These are phyloP conservation scores for Acanthochlamys bracteata DNA, from an alignment of 106 monocot species.

Conservation along the genomic window DNA sequence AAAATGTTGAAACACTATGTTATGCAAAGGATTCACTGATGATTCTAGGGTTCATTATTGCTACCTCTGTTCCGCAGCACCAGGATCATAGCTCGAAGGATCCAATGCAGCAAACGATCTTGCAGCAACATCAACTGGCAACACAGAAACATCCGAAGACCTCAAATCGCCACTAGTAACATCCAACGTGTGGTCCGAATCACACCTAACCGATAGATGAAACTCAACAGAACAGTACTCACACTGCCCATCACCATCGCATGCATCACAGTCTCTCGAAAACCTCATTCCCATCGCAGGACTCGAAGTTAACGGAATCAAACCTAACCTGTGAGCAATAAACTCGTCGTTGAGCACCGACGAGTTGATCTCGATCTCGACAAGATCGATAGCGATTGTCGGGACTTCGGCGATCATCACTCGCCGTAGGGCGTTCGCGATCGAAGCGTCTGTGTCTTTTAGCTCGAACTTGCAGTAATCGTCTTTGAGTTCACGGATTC, in stretches of 20 bases:
- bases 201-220: slow-evolving; percentile 71
- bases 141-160: slow-evolving; percentile 37
- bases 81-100: slow-evolving; percentile 17
- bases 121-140: slow-evolving; percentile 58
- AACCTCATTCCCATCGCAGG: slow-evolving; percentile 90
- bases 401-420: slow-evolving; percentile 93
- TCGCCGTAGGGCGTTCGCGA: slow-evolving; percentile 93
- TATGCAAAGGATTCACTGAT: too few species aligned
- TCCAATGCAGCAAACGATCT: slow-evolving; percentile 12
- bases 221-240: slow-evolving; percentile 92
- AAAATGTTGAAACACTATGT: too few species aligned
- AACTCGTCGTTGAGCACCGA: slow-evolving; percentile 97
- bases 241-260: slow-evolving; percentile 93
- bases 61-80: slow-evolving; percentile 28
- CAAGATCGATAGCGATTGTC: slow-evolving; percentile 91
- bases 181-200: slow-evolving; percentile 83
- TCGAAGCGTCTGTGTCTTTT: slow-evolving; percentile 75
- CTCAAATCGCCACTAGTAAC: slow-evolving; percentile 77
- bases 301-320: slow-evolving; percentile 66
- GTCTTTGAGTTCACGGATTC: slow-evolving; percentile 75
- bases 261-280: slow-evolving; percentile 88
- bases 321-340: slow-evolving; percentile 89
- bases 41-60: neutral
- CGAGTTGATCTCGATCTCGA: slow-evolving; percentile 91
- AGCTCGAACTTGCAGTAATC: slow-evolving; percentile 97